These are phyloP conservation scores for Podospora bellae-mahoneyi DNA, from an alignment of 495 filamentous ascomycete genomes.

Conservation along the genomic window DNA sequence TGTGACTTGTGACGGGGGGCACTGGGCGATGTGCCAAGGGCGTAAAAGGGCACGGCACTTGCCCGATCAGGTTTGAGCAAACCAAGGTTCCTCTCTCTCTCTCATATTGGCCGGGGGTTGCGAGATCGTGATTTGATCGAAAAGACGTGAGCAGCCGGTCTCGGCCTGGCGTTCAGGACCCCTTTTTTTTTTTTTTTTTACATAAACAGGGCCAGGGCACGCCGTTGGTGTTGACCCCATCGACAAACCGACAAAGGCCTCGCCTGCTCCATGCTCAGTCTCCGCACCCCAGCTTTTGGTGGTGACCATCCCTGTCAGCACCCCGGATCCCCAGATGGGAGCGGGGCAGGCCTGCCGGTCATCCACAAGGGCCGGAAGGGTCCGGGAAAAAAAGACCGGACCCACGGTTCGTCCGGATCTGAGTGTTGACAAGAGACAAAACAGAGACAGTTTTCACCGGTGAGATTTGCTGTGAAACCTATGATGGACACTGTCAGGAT, in stretches of 20 bases:
- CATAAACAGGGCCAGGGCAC: background rate
- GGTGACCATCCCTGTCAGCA: background rate
- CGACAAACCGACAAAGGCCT: background rate
- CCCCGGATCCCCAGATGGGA: background rate
- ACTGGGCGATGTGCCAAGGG: background rate
- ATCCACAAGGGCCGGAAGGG: background rate
- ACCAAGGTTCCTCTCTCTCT: background rate
- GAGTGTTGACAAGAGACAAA: background rate
- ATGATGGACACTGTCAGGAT: background rate
- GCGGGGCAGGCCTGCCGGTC: slow-evolving; percentile 3
- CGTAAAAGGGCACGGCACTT: background rate
- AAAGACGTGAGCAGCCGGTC: slow-evolving; percentile 1
- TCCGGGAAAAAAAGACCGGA: background rate
- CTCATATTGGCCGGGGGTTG: background rate
- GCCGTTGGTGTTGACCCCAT: background rate
- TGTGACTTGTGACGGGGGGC: background rate
- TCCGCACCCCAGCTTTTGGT: slow-evolving; percentile 4
- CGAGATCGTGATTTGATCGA: slow-evolving; percentile 4
- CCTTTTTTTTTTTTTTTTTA: background rate
- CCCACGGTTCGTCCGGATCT: background rate
- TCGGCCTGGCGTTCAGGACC: background rate
- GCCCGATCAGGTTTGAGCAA: background rate
- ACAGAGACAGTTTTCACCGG: background rate
- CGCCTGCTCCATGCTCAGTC: slow-evolving; percentile 3
- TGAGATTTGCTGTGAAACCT: background rate